These are phyloP conservation scores for Stephania yunnanensis DNA, from an alignment of 164 flowering plant species.

Conservation along the genomic window DNA sequence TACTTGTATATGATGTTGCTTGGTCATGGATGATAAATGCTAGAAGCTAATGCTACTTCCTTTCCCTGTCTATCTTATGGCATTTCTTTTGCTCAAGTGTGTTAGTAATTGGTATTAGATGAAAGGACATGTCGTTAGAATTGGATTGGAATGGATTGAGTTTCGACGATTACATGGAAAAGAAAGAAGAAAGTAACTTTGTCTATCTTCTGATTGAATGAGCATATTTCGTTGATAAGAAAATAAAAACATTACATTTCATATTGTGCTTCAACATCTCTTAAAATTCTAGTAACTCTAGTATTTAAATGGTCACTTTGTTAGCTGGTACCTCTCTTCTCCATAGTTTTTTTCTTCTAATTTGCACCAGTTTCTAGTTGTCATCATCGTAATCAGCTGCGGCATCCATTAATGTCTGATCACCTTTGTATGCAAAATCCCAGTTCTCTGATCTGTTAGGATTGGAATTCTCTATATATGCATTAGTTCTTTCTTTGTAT, in stretches of 20 bases:
- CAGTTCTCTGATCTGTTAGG: slow-evolving; percentile 7
- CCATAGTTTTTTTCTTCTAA: neutral
- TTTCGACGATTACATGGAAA: neutral
- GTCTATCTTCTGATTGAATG: neutral
- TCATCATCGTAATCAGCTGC: neutral
- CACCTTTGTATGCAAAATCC: slow-evolving; percentile 1
- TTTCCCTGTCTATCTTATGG: neutral
- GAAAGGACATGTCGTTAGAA: neutral
- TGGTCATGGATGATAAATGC: neutral
- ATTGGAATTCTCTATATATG: neutral
- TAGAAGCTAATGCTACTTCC: neutral
- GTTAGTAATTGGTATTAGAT: neutral
- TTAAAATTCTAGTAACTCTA: neutral
- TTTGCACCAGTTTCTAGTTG: neutral
- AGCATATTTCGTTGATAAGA: neutral
- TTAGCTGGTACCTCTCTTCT: slow-evolving; percentile 19
- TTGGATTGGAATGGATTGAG: no score
- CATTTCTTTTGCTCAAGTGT: neutral
- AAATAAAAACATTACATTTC: neutral
- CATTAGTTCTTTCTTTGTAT: neutral
- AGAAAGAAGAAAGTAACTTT: neutral
- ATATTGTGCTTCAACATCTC: neutral
- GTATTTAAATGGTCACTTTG: neutral
- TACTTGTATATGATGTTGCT: neutral
- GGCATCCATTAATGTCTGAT: slow-evolving; percentile 1